A percentile compares a stretch with the other conserved stretches of the same genome.
phyloP scores from a whole-genome alignment of 1,284 basidiomycete species.

The Tilletiopsis washingtonensis region DNA sequence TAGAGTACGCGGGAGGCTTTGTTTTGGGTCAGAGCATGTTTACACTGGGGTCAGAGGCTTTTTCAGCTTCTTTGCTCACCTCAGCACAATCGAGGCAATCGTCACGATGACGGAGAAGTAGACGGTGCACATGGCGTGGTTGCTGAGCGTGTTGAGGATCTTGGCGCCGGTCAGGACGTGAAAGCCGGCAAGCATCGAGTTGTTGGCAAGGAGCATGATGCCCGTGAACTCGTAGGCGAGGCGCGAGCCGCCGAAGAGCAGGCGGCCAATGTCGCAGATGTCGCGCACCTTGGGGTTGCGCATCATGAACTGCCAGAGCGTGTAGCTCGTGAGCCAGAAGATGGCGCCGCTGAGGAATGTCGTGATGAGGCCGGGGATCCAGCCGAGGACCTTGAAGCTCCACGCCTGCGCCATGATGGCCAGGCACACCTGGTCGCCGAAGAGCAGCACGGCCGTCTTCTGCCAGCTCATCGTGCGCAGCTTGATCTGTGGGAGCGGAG shows the following conservation, averaged over 20 bases:
- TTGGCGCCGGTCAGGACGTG: conserved; percentile 12
- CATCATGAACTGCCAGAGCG: conserved; percentile 8
- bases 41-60: too few relatives aligned
- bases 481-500: too few relatives aligned
- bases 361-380: conserved; percentile 35
- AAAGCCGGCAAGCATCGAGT: conserved; percentile 12
- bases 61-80: too few relatives aligned
- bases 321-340: conserved; percentile 12
- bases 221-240: conserved; percentile 50
- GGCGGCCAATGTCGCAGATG: conserved; percentile 9
- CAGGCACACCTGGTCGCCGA: conserved; percentile 40
- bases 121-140: conserved; percentile 7
- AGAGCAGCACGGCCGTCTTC: conserved; percentile 25
- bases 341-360: conserved; percentile 29
- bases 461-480: conserved; percentile 23
- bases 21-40: too few relatives aligned
- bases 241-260: conserved; percentile 46
- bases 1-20: conserved; percentile 11
- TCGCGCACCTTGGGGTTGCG: conserved; percentile 3
- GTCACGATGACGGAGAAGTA: conserved; percentile 49
- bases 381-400: conserved; percentile 31
- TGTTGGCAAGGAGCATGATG: conserved; percentile 11
- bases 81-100: conserved; percentile 56
- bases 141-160: conserved; percentile 13
- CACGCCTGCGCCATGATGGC: conserved; percentile 39